Conservation (phyloP, 1,284 basidiomycete species). For the Apiotrichum brassicae region DNA sequence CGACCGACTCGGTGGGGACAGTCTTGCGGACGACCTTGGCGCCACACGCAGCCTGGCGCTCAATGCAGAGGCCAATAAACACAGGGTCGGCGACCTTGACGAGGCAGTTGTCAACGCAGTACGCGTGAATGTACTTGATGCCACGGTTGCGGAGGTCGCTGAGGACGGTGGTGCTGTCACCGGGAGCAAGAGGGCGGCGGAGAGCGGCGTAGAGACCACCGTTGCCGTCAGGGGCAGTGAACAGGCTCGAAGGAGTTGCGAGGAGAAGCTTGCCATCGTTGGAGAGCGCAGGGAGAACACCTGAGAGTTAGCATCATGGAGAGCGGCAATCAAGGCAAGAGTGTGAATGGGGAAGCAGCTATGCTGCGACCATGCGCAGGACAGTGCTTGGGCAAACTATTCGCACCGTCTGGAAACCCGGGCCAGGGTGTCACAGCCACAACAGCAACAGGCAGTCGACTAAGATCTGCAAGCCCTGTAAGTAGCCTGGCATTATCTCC, state of each 20-base stretch:
- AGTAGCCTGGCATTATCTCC: too few species aligned
- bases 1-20: slow-evolving; percentile 81
- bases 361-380: too few species aligned
- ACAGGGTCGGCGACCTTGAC: slow-evolving; percentile 94
- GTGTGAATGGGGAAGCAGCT: too few species aligned
- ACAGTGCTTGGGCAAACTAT: too few species aligned
- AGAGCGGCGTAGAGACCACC: slow-evolving; percentile 94
- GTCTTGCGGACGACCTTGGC: slow-evolving; percentile 95
- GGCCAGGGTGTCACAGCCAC: too few species aligned
- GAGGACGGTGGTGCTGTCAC: slow-evolving; percentile 62
- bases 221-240: slow-evolving; percentile 95
- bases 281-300: slow-evolving; percentile 89
- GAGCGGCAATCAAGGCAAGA: too few species aligned
- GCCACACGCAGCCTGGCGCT: slow-evolving; percentile 77
- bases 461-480: too few species aligned
- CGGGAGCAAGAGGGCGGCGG: slow-evolving; percentile 64
- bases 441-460: too few species aligned
- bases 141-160: slow-evolving; percentile 72
- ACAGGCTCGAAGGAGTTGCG: slow-evolving; percentile 67
- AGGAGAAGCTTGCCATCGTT: slow-evolving; percentile 92
- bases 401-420: too few species aligned
- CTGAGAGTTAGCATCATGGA: slow-evolving; percentile 48
- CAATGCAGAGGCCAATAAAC: slow-evolving; percentile 90
- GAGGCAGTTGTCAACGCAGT: slow-evolving; percentile 98
- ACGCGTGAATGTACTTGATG: slow-evolving; percentile 85